Base-by-base conservation (phyloP, 108 stramenopile genomes). In the Craspedostauros australis region DNA sequence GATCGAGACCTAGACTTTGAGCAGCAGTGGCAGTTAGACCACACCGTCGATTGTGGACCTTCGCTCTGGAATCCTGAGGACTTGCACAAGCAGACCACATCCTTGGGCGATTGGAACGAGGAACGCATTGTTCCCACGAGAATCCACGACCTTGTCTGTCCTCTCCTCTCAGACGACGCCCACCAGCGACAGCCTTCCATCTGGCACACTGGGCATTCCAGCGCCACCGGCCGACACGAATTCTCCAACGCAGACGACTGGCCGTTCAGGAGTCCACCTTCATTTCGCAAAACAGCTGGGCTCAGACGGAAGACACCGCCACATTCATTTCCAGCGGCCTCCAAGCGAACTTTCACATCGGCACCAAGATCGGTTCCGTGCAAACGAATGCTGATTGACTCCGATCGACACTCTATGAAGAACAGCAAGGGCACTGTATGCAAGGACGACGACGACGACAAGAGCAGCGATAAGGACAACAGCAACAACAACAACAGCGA, bases 41-140 rank as follows among this genome's bases (percentile, higher is more conserved):
- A n/a, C n/a, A n/a, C n/a, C n/a, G n/a, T n/a, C n/a, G n/a, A n/a
- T n/a, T n/a, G n/a, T n/a, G n/a, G n/a, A n/a, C n/a, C n/a, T n/a
- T n/a, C n/a, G n/a, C n/a, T n/a, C n/a, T 52, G 57, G 57, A 44
- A 58, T 53, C 56, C 57, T 24, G 39, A 15, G 5, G 48, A 63
- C 1, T 58, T 58, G 52, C 38, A 59, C 16, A 20, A 68, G 21
- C 42, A 68, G 14, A 40, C 51, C 14, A 29, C 33, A 3, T 38
- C 23, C 21, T 15, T 43, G 21, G 23, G 28, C 9, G 20, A 7
- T 47, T 68, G 50, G 47, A 57, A 59, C 16, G 43, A 67, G 24
- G 19, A 29, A 37, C n/a, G n/a, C n/a, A 21, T 46, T 14, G 32
- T 29, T 31, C 50, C 51, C 22, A 33, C 46, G 22, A 46, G 51